Conservation (phyloP, 768 basidiomycete genomes). For the Mrakia gelida region DNA sequence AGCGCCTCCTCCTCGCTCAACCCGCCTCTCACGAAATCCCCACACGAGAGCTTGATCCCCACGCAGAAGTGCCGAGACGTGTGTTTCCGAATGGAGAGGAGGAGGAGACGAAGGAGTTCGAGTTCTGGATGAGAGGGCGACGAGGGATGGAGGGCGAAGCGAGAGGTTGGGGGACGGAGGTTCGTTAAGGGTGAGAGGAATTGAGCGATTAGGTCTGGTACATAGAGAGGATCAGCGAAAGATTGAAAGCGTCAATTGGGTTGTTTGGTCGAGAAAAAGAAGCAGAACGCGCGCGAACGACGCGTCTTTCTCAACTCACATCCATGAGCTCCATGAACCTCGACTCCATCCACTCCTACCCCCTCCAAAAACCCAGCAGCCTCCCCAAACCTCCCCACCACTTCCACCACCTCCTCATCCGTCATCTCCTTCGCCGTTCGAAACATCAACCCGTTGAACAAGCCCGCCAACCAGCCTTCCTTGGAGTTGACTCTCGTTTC, state of each 20-base stretch:
- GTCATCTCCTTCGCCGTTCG: conserved; percentile 63
- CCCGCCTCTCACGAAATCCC: conserved; percentile 10
- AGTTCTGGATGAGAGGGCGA: neutral
- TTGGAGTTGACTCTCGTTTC: conserved; percentile 32
- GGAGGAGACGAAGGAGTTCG: neutral
- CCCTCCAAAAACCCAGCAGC: conserved; percentile 62
- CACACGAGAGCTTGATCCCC: conserved; percentile 13
- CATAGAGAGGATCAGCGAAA: neutral
- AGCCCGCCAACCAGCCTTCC: conserved; percentile 43
- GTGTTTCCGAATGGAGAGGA: neutral
- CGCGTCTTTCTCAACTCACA: conserved; percentile 39
- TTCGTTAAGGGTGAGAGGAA: conserved; percentile 57
- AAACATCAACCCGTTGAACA: conserved; percentile 55
- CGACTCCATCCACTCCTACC: conserved; percentile 78
- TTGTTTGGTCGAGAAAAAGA: no score
- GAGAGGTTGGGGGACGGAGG: conserved; percentile 1
- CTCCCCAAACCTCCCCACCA: conserved; percentile 60
- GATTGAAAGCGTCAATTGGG: no score
- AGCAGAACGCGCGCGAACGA: no score
- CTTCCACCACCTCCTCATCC: conserved; percentile 56
- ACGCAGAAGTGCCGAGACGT: neutral
- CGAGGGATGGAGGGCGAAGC: conserved; percentile 1
- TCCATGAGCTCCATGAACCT: conserved; percentile 80
- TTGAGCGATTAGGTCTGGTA: conserved; percentile 62
- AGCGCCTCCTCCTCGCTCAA: conserved; percentile 1